phyloP scores from a whole-genome alignment of 345 rosid species.

The Melaleuca quinquenervia region DNA sequence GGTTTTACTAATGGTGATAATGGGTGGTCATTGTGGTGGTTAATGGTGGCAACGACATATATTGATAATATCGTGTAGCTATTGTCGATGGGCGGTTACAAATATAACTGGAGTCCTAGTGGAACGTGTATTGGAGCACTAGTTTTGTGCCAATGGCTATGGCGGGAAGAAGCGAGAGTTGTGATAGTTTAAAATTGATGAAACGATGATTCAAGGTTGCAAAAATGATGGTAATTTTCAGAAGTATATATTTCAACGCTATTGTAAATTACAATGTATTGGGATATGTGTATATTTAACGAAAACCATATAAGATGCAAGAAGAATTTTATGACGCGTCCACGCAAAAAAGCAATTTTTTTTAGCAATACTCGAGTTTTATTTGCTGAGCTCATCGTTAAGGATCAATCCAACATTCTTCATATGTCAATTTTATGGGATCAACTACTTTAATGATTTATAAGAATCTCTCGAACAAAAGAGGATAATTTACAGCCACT shows the following conservation, averaged over 20 bases:
- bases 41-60: accelerated
- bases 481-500: neutral
- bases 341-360: neutral
- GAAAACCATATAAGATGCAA: neutral
- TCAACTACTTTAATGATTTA: neutral
- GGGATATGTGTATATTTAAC: neutral
- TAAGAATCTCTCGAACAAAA: neutral
- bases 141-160: neutral
- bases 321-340: accelerated
- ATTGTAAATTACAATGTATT: neutral
- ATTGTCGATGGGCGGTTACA: neutral
- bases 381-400: neutral
- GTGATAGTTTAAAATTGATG: neutral
- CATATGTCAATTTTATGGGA: neutral
- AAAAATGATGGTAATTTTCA: neutral
- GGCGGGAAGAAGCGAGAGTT: neutral
- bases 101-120: neutral
- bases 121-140: accelerated
- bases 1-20: neutral
- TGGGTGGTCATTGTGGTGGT: neutral
- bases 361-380: neutral
- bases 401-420: accelerated
- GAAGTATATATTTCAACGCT: neutral
- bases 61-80: neutral
- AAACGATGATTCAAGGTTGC: neutral